These are phyloP conservation scores for Phoma sp. DNA, from an alignment of 2,329 filamentous ascomycete species.

Conservation along the genomic window DNA sequence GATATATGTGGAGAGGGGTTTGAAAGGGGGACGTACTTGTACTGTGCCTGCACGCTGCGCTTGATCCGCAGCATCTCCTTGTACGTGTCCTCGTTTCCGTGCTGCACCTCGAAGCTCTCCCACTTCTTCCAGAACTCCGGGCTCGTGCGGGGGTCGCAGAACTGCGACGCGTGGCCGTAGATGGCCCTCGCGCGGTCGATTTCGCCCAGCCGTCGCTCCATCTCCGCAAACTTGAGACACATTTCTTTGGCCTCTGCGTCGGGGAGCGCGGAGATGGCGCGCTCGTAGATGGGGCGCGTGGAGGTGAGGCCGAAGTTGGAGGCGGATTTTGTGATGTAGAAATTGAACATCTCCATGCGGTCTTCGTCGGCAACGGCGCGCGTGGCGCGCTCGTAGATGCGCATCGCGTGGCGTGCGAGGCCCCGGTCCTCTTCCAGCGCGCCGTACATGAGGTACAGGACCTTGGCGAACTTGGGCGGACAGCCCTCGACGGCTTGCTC, in stretches of 20 bases:
- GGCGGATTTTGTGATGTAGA: slow-evolving; percentile 98
- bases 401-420: slow-evolving; percentile 94
- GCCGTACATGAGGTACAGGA: slow-evolving; percentile 97
- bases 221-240: slow-evolving; percentile 98
- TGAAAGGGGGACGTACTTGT: slow-evolving; percentile 67
- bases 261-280: slow-evolving; percentile 90
- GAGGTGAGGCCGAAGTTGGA: slow-evolving; percentile 97
- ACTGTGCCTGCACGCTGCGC: slow-evolving; percentile 94
- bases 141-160: slow-evolving; percentile 92
- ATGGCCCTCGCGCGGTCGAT: slow-evolving; percentile 95
- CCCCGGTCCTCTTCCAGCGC: slow-evolving; percentile 95
- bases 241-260: slow-evolving; percentile 94
- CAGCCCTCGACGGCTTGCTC: slow-evolving; percentile 96
- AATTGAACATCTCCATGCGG: slow-evolving; percentile 96
- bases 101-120: slow-evolving; percentile 96
- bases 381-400: slow-evolving; percentile 97
- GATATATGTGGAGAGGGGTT: neutral
- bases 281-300: slow-evolving; percentile 93
- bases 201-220: slow-evolving; percentile 89
- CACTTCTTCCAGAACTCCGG: slow-evolving; percentile 94
- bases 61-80: slow-evolving; percentile 99
- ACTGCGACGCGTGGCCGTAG: slow-evolving; percentile 95
- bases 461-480: slow-evolving; percentile 93
- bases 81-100: slow-evolving; percentile 98
- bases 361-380: slow-evolving; percentile 94